Base-by-base conservation (phyloP, 2,329 filamentous ascomycete genomes). In the Aureobasidium sp. region DNA sequence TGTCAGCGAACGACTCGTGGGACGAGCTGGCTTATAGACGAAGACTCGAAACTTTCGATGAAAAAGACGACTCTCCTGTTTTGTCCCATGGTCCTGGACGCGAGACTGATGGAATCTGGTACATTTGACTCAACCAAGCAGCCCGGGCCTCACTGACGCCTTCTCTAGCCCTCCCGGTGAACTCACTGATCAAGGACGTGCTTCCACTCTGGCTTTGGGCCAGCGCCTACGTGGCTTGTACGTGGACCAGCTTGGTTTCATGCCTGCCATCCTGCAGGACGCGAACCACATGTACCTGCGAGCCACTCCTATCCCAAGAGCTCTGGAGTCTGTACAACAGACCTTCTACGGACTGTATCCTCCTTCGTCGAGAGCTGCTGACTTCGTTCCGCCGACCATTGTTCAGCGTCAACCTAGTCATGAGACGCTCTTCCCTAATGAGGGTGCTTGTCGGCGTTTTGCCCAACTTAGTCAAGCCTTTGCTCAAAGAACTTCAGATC, bases 91-190 rank as follows among this genome's bases (percentile, higher is more conserved):
- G 90, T 0, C 84, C 87, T 7, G 74, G 76, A 0, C 87, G 86
- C 64, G 83, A 90, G 70, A 80, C 87, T n/a, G 90, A 96, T 72
- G 82, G 81, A 45, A 82, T 97, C 64, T 99, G 93, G 80, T 89
- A 87, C 73, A 81, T 8, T 14, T 27, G n/a, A 27, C 35, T 37
- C 15, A 27, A 27, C n/a, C 31, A 31, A 24, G 31, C n/a, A 24
- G 22, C 11, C 5, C 6, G 22, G 22, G 17, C 24, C 31, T 29
- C 40, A 12, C 56, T 54, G 14, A 63, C 15, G 45, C 35, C 31
- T 35, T 22, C 12, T 17, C 5, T 35, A 75, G 76, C 63, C n/a
- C 72, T 61, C 77, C 77, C 6, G 79, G 79, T 33, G 78, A 81
- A 67, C 70, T 81, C 14, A 81, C 79, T 3, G 78, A 81, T 67